A percentile compares a stretch with the other conserved stretches of the same genome.
phyloP scores from a whole-genome alignment of 1,284 basidiomycete genomes.

The Sanghuangporus weigelae region DNA sequence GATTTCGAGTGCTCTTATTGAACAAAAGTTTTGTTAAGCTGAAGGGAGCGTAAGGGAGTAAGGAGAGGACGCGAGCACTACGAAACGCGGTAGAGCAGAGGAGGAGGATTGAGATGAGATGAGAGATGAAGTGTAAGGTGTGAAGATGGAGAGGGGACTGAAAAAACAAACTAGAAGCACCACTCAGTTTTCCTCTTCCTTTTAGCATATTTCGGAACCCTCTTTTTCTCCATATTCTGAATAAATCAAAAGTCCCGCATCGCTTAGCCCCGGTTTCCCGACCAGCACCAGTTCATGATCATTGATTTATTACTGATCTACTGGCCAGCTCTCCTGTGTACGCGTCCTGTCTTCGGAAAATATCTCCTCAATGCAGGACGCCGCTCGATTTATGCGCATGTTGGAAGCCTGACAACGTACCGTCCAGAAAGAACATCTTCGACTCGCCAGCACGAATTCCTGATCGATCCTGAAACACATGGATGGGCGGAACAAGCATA shows the following conservation, averaged over 20 bases:
- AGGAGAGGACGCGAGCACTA: slow-evolving; percentile 6
- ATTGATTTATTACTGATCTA: no score
- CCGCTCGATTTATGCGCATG: no score
- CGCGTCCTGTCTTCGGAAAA: no score
- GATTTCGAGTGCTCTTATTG: background rate
- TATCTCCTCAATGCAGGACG: no score
- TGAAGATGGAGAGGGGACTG: background rate
- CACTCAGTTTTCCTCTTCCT: background rate
- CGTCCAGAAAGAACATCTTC: background rate
- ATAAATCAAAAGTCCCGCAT: background rate
- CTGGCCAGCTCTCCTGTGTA: no score
- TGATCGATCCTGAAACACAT: background rate
- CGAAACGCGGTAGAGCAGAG: background rate
- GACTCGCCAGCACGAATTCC: background rate
- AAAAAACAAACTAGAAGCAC: background rate
- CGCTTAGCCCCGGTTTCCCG: background rate
- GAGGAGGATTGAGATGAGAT: background rate
- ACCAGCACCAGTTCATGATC: no score
- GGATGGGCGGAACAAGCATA: background rate
- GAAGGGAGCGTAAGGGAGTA: background rate
- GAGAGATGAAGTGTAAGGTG: no score
- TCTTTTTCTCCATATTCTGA: background rate
- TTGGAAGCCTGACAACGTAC: background rate
- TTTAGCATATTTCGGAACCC: background rate
- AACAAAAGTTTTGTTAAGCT: background rate